Percentiles rank a stretch among this genome's conserved stretches.
Evolutionary conservation across 352 stramenopile genomes (phyloP).

Genomic region (Phytophthora foliorum): DNA sequence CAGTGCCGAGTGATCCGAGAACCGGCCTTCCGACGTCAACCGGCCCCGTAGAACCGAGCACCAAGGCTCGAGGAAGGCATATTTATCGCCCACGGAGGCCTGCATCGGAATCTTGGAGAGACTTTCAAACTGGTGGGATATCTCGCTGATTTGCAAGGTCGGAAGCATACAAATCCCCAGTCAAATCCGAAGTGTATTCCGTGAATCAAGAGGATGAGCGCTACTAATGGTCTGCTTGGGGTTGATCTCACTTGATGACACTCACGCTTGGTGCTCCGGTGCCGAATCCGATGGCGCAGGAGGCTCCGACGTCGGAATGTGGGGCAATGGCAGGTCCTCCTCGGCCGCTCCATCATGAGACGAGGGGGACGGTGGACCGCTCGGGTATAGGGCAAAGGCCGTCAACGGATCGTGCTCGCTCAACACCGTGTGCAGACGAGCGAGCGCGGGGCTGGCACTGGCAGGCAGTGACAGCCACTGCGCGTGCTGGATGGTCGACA

Average conservation of each 20-base stretch:
- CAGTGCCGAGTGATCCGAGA: slow-evolving; percentile 34
- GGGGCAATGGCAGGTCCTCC: slow-evolving; percentile 33
- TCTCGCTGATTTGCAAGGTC: slow-evolving; percentile 16
- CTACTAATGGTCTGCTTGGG: slow-evolving; percentile 26
- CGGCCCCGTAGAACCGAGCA: slow-evolving; percentile 29
- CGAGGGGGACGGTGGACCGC: slow-evolving; percentile 24
- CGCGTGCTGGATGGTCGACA: slow-evolving; percentile 35
- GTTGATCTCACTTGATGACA: slow-evolving; percentile 16
- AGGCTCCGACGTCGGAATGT: slow-evolving; percentile 26
- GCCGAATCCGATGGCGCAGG: slow-evolving; percentile 17
- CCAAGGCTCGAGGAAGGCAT: slow-evolving; percentile 42
- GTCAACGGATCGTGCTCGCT: slow-evolving; percentile 45
- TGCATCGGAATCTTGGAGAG: slow-evolving; percentile 26
- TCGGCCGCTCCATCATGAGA: slow-evolving; percentile 15
- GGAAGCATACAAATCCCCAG: slow-evolving; percentile 11
- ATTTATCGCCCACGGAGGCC: slow-evolving; percentile 22
- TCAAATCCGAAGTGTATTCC: slow-evolving; percentile 4
- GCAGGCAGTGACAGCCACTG: slow-evolving; percentile 48
- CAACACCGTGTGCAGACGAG: slow-evolving; percentile 48
- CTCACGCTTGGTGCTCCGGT: slow-evolving; percentile 4
- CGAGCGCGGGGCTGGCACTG: slow-evolving; percentile 42
- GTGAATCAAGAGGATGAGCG: slow-evolving; percentile 29
- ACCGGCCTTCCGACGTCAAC: slow-evolving; percentile 26
- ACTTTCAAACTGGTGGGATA: slow-evolving; percentile 11
- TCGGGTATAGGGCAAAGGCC: slow-evolving; percentile 49